Conservation (phyloP, 1,139 yeast species). For the Tardiomyces depauwii region DNA sequence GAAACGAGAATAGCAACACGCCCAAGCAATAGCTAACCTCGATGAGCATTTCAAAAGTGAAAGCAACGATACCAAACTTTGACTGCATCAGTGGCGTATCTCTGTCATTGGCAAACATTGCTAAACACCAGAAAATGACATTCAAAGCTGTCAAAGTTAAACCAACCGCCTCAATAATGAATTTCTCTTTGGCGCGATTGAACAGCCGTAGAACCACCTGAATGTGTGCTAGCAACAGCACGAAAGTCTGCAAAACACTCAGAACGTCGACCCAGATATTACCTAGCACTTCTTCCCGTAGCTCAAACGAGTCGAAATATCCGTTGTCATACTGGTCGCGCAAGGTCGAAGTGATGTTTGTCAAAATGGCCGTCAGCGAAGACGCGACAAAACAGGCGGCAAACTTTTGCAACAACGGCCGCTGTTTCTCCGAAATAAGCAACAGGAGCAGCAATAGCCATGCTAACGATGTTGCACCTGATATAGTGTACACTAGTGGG, state of each 20-base stretch:
- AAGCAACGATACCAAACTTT: slow-evolving; percentile 27
- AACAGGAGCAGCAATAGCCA: slow-evolving; percentile 6
- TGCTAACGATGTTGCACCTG: slow-evolving; percentile 19
- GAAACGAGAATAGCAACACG: slow-evolving; percentile 47
- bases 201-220: slow-evolving; percentile 66
- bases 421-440: slow-evolving; percentile 18
- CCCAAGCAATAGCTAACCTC: slow-evolving; percentile 62
- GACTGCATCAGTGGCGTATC: slow-evolving; percentile 34
- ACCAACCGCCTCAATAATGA: slow-evolving; percentile 53
- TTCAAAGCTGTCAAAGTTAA: slow-evolving; percentile 38
- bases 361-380: slow-evolving; percentile 21
- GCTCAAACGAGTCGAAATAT: slow-evolving; percentile 47
- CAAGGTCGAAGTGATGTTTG: slow-evolving; percentile 16
- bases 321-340: slow-evolving; percentile 29
- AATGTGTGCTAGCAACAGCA: slow-evolving; percentile 66
- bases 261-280: slow-evolving; percentile 43
- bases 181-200: slow-evolving; percentile 55
- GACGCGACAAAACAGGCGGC: slow-evolving; percentile 22
- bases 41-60: slow-evolving; percentile 62
- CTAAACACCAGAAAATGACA: slow-evolving; percentile 10
- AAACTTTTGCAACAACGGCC: slow-evolving; percentile 27
- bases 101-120: background rate
- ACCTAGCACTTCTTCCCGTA: slow-evolving; percentile 38
- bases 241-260: slow-evolving; percentile 50
- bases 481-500: slow-evolving; percentile 25